These are phyloP conservation scores for Tetradesmus obliquus DNA, from an alignment of 139 green algal species.

Conservation along the genomic window DNA sequence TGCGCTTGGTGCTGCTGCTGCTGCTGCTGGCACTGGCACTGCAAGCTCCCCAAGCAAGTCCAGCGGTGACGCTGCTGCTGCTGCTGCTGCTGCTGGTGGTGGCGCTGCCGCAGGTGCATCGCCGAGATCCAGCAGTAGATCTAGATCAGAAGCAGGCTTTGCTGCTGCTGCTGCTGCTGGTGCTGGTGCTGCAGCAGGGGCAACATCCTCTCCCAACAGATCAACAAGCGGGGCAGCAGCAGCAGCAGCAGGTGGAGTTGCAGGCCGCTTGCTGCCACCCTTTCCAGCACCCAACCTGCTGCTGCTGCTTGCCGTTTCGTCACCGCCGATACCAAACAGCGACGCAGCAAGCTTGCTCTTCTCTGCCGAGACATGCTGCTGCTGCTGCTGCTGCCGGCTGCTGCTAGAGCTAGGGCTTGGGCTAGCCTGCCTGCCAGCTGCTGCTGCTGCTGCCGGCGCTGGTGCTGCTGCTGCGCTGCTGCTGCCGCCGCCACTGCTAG, in stretches of 20 bases:
- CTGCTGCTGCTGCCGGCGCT: background rate
- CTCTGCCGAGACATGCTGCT: conserved; percentile 63
- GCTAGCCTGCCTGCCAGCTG: background rate
- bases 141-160: conserved; percentile 5
- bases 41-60: conserved; percentile 19
- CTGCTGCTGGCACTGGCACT: background rate
- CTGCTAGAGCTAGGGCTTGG: conserved; percentile 1
- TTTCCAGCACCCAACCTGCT: background rate
- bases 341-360: conserved; percentile 57
- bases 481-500: background rate
- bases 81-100: background rate
- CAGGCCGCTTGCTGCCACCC: background rate
- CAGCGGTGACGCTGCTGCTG: background rate
- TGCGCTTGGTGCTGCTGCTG: conserved; percentile 1
- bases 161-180: conserved; percentile 24
- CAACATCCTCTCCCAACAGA: conserved; percentile 26
- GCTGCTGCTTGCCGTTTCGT: conserved; percentile 12
- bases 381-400: conserved; percentile 47
- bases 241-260: conserved; percentile 2
- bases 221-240: background rate
- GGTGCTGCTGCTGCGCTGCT: conserved; percentile 1
- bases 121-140: conserved; percentile 57
- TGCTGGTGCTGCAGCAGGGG: background rate
- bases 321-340: conserved; percentile 56
- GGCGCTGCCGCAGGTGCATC: background rate